These are phyloP conservation scores for Trapa bicornis DNA, from an alignment of 345 rosid genomes.

Conservation along the genomic window DNA sequence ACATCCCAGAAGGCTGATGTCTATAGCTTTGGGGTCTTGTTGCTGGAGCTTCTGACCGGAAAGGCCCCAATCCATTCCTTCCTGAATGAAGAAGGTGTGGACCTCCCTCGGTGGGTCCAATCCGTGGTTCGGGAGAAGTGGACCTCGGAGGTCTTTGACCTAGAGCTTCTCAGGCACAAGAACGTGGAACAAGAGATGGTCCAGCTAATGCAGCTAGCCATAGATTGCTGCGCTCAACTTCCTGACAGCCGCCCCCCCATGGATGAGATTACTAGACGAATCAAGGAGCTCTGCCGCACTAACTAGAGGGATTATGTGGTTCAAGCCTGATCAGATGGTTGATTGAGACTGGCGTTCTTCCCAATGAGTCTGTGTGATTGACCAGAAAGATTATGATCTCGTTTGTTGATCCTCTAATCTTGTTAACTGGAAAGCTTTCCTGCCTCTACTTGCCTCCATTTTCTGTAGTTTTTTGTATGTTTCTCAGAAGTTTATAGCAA, in stretches of 20 bases:
- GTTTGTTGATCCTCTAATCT: not conserved
- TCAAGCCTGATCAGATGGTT: conserved; percentile 18
- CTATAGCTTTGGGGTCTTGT: conserved; percentile 87
- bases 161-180: conserved; percentile 73
- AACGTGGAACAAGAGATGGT: conserved; percentile 73
- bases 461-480: not conserved
- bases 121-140: conserved; percentile 78
- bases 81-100: conserved; percentile 84
- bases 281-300: conserved; percentile 35
- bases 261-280: conserved; percentile 42
- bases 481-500: not conserved
- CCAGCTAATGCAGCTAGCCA: conserved; percentile 70
- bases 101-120: conserved; percentile 92
- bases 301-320: conserved; percentile 14
- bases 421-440: not conserved
- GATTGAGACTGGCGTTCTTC: conserved; percentile 8
- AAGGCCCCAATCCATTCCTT: conserved; percentile 76
- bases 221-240: conserved; percentile 70
- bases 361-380: not conserved
- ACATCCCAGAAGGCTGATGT: conserved; percentile 94
- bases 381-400: not conserved
- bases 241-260: conserved; percentile 75
- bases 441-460: not conserved
- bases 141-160: conserved; percentile 78
- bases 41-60: conserved; percentile 78